phyloP scores from a whole-genome alignment of 2,329 filamentous ascomycete species.

The Botrytis hyacinthi region DNA sequence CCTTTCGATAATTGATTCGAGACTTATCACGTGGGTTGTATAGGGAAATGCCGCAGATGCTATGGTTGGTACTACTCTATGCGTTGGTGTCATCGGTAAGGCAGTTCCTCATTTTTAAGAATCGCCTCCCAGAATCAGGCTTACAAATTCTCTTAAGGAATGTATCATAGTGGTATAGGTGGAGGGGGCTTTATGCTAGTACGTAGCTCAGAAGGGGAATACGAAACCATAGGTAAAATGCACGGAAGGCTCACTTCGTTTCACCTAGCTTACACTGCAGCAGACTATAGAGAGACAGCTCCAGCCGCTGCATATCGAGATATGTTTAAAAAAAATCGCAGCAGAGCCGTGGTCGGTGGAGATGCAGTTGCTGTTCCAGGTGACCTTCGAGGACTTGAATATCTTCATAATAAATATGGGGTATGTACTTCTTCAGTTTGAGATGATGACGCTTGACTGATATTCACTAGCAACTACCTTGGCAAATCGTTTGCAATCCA shows the following conservation, averaged over 20 bases:
- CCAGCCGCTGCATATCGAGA: slow-evolving; percentile 77
- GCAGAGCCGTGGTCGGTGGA: slow-evolving; percentile 68
- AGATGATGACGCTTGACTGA: slow-evolving; percentile 1
- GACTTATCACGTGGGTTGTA: slow-evolving; percentile 27
- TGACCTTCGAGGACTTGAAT: slow-evolving; percentile 74
- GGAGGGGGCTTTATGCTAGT: slow-evolving; percentile 91
- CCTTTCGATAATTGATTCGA: neutral
- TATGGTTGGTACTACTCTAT: slow-evolving; percentile 70
- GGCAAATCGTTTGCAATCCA: slow-evolving; percentile 70
- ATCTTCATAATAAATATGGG: slow-evolving; percentile 72
- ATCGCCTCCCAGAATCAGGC: neutral
- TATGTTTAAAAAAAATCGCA: slow-evolving; percentile 75
- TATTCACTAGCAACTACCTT: slow-evolving; percentile 53
- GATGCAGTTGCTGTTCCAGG: slow-evolving; percentile 70
- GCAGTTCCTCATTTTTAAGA: slow-evolving; percentile 23
- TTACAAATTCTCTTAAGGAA: slow-evolving; percentile 43
- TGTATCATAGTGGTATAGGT: slow-evolving; percentile 80
- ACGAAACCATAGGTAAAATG: slow-evolving; percentile 63
- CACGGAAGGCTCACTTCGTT: neutral
- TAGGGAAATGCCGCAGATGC: slow-evolving; percentile 74
- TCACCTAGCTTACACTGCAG: neutral
- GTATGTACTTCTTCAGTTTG: slow-evolving; percentile 38
- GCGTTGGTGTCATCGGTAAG: slow-evolving; percentile 66
- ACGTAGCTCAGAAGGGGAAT: slow-evolving; percentile 67
- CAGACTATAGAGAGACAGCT: slow-evolving; percentile 83